A percentile compares a stretch with the other conserved stretches of the same genome.
Evolutionary conservation across 2,329 filamentous ascomycete genomes (phyloP).

Genomic region (Colletotrichum eleusines): DNA sequence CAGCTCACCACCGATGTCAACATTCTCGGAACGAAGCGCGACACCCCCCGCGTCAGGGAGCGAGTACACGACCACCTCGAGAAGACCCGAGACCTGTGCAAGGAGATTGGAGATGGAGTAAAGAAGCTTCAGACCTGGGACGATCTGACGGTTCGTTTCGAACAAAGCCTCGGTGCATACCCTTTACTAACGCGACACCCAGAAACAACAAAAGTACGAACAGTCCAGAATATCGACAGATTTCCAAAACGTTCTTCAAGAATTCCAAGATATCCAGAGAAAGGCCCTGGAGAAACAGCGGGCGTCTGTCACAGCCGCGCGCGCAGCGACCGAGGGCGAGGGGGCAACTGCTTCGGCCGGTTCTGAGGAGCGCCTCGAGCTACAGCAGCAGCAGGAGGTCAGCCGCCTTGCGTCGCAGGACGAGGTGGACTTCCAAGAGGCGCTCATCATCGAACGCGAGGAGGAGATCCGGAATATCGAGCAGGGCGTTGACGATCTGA

Average conservation of each 20-base stretch:
- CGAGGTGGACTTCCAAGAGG: slow-evolving; percentile 98
- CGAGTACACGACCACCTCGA: slow-evolving; percentile 89
- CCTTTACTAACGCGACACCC: background rate
- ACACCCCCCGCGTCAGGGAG: slow-evolving; percentile 91
- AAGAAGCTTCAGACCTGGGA: slow-evolving; percentile 93
- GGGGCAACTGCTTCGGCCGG: slow-evolving; percentile 45
- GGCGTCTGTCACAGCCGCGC: slow-evolving; percentile 84
- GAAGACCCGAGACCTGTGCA: slow-evolving; percentile 87
- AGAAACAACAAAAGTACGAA: slow-evolving; percentile 96
- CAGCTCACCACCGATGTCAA: slow-evolving; percentile 86
- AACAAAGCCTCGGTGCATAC: background rate
- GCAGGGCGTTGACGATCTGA: slow-evolving; percentile 93
- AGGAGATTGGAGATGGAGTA: slow-evolving; percentile 90
- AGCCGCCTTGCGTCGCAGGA: slow-evolving; percentile 87
- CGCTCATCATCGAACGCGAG: slow-evolving; percentile 94
- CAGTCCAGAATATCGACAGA: slow-evolving; percentile 95
- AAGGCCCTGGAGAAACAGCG: slow-evolving; percentile 93
- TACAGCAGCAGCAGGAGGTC: slow-evolving; percentile 79
- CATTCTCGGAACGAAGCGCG: slow-evolving; percentile 88
- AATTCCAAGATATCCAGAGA: slow-evolving; percentile 94
- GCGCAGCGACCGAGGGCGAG: slow-evolving; percentile 76
- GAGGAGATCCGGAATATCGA: slow-evolving; percentile 98
- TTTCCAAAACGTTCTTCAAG: slow-evolving; percentile 87
- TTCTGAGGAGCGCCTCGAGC: slow-evolving; percentile 53
- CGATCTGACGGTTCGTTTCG: slow-evolving; percentile 76